These are phyloP conservation scores for Marasmius sp. DNA, from an alignment of 1,284 basidiomycete genomes.

Conservation along the genomic window DNA sequence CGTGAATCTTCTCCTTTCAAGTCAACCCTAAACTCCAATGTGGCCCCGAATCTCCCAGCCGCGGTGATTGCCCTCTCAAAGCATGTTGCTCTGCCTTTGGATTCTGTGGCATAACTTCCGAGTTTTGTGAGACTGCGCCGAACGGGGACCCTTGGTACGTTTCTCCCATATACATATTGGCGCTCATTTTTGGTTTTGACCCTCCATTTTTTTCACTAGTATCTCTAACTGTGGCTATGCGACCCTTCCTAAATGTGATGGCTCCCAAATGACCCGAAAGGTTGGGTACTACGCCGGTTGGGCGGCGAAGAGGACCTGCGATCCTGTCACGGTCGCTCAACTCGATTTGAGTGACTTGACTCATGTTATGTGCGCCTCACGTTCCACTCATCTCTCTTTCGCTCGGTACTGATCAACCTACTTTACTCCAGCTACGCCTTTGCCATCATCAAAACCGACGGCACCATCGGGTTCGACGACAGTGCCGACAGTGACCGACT, in stretches of 20 bases:
- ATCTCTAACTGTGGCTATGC: constrained; percentile 7
- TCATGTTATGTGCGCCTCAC: not conserved
- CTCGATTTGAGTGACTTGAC: not conserved
- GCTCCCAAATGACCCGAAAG: not conserved
- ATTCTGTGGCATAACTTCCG: constrained; percentile 16
- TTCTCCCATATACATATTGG: not conserved
- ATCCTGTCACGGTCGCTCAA: not conserved
- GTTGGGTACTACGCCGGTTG: constrained; percentile 12
- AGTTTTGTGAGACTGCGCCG: constrained; percentile 9
- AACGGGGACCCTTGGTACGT: not conserved
- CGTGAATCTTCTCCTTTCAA: not conserved
- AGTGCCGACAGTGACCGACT: not conserved
- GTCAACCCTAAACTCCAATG: constrained; percentile 15
- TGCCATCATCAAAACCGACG: not conserved
- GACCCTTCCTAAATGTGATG: not conserved
- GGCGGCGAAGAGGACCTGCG: not conserved
- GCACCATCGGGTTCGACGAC: too few relatives aligned
- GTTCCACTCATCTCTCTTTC: too few relatives aligned
- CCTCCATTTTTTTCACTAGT: not conserved
- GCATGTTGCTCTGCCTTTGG: constrained; percentile 13
- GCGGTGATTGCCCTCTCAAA: constrained; percentile 11
- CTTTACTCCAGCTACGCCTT: not conserved
- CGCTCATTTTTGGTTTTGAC: too few relatives aligned
- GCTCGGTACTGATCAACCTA: too few relatives aligned
- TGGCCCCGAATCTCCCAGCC: constrained; percentile 11